Percentiles rank a stretch among this genome's conserved stretches.
Evolutionary conservation across 2,329 filamentous ascomycete genomes (phyloP).

Genomic region (Cryphonectria naterciae): DNA sequence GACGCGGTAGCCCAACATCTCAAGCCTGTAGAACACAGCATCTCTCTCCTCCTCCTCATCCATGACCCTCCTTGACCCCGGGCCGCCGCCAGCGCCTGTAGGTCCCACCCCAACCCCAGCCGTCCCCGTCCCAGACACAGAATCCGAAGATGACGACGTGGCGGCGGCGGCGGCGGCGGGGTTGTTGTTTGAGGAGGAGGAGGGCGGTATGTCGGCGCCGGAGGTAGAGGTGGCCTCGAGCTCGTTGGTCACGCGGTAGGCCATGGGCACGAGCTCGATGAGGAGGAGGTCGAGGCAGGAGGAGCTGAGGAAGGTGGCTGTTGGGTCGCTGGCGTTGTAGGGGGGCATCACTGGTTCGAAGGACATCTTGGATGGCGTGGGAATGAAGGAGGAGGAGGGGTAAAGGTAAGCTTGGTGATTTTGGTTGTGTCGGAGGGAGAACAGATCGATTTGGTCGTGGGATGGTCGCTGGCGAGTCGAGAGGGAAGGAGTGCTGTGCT

Average conservation of each 20-base stretch:
- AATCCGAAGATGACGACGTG: slow-evolving; percentile 24
- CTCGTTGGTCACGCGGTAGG: slow-evolving; percentile 81
- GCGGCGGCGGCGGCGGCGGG: not conserved
- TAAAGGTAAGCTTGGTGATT: not conserved
- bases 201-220: not conserved
- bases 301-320: slow-evolving; percentile 75
- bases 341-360: slow-evolving; percentile 72
- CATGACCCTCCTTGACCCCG: slow-evolving; percentile 42
- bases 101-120: slow-evolving; percentile 31
- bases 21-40: slow-evolving; percentile 81
- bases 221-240: slow-evolving; percentile 54
- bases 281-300: slow-evolving; percentile 93
- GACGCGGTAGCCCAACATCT: slow-evolving; percentile 86
- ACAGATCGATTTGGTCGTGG: too few species aligned
- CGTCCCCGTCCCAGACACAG: slow-evolving; percentile 27
- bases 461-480: too few species aligned
- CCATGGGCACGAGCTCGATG: slow-evolving; percentile 95
- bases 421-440: too few species aligned
- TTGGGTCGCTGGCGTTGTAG: slow-evolving; percentile 74
- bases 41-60: slow-evolving; percentile 85
- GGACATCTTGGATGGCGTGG: slow-evolving; percentile 59
- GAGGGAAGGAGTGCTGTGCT: not conserved
- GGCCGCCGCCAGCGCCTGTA: not conserved
- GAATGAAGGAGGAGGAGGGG: not conserved
- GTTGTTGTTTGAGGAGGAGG: not conserved